phyloP scores from a whole-genome alignment of 768 basidiomycete genomes.

The Suillus ampliporus region DNA sequence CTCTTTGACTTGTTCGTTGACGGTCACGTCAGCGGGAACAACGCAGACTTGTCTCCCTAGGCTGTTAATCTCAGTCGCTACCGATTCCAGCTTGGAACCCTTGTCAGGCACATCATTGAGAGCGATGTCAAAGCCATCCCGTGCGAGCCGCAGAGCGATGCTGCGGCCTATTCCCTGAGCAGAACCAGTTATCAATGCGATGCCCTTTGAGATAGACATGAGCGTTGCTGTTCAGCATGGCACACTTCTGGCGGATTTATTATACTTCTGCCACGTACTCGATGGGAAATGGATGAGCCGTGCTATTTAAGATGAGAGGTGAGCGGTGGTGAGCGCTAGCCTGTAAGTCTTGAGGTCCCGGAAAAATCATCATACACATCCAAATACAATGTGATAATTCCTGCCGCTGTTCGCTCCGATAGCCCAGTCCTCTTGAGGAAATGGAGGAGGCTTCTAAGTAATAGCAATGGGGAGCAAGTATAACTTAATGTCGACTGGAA shows the following conservation, averaged over 20 bases:
- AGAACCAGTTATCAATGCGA: constrained; percentile 28
- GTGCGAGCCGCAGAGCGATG: constrained; percentile 33
- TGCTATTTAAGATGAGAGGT: neutral
- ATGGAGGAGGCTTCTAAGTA: too few relatives aligned
- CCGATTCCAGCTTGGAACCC: constrained; percentile 9
- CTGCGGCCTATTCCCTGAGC: constrained; percentile 29
- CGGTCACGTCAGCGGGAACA: constrained; percentile 12
- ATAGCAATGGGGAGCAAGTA: too few relatives aligned
- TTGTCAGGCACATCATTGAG: constrained; percentile 8
- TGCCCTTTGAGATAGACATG: constrained; percentile 15
- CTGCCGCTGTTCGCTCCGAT: too few relatives aligned
- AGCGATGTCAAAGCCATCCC: constrained; percentile 32
- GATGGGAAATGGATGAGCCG: neutral
- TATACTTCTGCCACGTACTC: neutral
- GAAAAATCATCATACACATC: too few relatives aligned
- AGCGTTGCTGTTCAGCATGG: neutral
- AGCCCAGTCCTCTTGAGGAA: too few relatives aligned
- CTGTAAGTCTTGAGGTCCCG: neutral
- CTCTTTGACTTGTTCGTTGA: constrained; percentile 15
- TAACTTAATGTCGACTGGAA: too few relatives aligned
- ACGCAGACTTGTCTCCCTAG: neutral
- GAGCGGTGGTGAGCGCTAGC: neutral
- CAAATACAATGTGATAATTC: too few relatives aligned
- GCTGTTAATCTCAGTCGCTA: constrained; percentile 7
- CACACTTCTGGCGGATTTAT: neutral